phyloP scores from a whole-genome alignment of 2,329 filamentous ascomycete species.

The Apiospora hydei region DNA sequence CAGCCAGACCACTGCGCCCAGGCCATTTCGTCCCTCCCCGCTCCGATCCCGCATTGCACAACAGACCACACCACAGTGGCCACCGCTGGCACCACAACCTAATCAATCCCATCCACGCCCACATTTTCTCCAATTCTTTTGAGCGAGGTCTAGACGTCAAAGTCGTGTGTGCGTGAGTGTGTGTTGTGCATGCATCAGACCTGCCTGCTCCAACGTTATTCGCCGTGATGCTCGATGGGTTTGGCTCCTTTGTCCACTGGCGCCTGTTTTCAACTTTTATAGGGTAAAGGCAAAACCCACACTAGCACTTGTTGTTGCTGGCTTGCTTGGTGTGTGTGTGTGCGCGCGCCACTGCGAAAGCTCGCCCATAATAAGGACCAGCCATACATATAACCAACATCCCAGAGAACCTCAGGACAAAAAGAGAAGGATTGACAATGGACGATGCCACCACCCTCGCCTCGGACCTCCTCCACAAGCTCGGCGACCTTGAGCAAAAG shows the following conservation, averaged over 20 bases:
- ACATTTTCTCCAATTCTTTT: conserved; percentile 21
- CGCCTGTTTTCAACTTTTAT: conserved; percentile 34
- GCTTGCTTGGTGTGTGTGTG: background rate
- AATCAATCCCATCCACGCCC: background rate
- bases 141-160: conserved; percentile 14
- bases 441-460: conserved; percentile 58
- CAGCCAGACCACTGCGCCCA: no score
- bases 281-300: conserved; percentile 24
- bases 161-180: background rate
- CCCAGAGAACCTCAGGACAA: conserved; percentile 15
- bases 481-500: conserved; percentile 63
- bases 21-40: background rate
- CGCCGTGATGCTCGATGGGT: conserved; percentile 9
- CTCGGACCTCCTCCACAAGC: conserved; percentile 60
- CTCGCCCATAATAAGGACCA: background rate
- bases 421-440: conserved; percentile 45
- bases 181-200: conserved; percentile 12
- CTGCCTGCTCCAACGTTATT: conserved; percentile 20
- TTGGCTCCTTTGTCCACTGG: conserved; percentile 33
- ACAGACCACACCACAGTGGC: background rate
- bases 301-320: conserved; percentile 13
- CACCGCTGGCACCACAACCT: background rate
- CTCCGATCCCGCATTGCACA: conserved; percentile 23
- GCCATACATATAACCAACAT: background rate
- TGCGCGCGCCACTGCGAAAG: conserved; percentile 9